Conservation (phyloP, 1,284 basidiomycete species). For the Tausonia pullulans region DNA sequence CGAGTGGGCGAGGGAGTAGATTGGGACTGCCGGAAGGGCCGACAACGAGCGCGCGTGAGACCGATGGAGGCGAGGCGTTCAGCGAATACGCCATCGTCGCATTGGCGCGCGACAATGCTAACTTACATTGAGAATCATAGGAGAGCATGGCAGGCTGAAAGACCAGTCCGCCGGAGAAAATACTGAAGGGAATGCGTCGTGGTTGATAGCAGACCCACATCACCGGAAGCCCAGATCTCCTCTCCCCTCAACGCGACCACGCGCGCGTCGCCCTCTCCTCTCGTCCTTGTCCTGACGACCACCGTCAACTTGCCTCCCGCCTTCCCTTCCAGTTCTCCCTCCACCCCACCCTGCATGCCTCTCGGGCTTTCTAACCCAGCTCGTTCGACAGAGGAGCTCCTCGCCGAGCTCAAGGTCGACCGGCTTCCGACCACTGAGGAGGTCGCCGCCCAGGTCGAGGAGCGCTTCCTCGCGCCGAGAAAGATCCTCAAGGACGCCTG, state of each 20-base stretch:
- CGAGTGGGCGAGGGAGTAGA: constrained; percentile 34
- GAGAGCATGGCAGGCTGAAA: background rate
- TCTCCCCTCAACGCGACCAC: too few species aligned
- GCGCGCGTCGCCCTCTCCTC: too few species aligned
- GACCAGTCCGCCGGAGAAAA: background rate
- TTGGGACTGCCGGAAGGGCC: constrained; percentile 25
- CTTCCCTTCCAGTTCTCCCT: background rate
- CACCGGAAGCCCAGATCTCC: background rate
- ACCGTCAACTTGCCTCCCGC: background rate
- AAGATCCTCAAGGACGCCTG: constrained; percentile 53
- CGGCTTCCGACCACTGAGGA: constrained; percentile 47
- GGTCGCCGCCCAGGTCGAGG: constrained; percentile 54
- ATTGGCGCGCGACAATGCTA: background rate
- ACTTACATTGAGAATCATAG: background rate
- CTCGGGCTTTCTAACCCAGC: background rate
- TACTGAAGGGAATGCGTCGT: background rate
- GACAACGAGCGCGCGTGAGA: background rate
- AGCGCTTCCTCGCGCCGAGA: constrained; percentile 52
- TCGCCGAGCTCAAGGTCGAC: constrained; percentile 47
- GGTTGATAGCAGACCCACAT: background rate
- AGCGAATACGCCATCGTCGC: constrained; percentile 2
- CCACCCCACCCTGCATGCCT: background rate
- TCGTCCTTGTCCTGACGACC: background rate
- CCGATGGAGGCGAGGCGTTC: constrained; percentile 12
- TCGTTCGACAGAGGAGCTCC: constrained; percentile 27